These are phyloP conservation scores for Cercospora nicotianae DNA, from an alignment of 2,329 filamentous ascomycete species.

Conservation along the genomic window DNA sequence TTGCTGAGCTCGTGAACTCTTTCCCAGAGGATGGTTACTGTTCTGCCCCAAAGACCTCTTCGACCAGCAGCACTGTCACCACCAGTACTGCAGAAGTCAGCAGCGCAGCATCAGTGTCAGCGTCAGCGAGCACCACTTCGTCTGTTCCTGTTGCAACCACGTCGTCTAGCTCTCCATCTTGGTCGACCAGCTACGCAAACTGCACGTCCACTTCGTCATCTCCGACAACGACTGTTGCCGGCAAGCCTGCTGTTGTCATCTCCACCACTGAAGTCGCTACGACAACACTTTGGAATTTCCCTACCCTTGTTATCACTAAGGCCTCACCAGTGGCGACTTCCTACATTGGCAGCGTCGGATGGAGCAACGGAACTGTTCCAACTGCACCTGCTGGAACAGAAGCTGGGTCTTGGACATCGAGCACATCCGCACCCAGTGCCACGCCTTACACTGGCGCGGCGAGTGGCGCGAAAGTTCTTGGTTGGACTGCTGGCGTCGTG, in stretches of 20 bases:
- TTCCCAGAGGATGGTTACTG: constrained; percentile 8
- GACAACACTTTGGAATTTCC: not conserved
- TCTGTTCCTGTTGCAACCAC: not conserved
- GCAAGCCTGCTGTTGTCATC: not conserved
- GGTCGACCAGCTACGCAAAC: not conserved
- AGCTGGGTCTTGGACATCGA: not conserved
- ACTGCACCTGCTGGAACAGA: not conserved
- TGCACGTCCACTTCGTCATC: not conserved
- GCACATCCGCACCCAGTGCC: not conserved
- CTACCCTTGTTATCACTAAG: not conserved
- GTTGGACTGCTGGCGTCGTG: not conserved
- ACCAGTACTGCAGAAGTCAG: not conserved
- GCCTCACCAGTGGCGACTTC: not conserved
- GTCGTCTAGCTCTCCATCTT: not conserved
- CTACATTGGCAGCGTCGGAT: not conserved
- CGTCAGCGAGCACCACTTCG: not conserved
- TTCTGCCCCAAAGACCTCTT: not conserved
- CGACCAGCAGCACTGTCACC: not conserved
- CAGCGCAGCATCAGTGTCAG: not conserved
- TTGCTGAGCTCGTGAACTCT: constrained; percentile 26
- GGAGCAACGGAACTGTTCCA: not conserved
- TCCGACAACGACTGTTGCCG: not conserved
- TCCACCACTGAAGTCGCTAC: not conserved
- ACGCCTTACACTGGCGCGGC: not conserved
- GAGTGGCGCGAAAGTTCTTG: not conserved